phyloP scores from a whole-genome alignment of 2,329 filamentous ascomycete genomes.

The Ophiostoma novo-ulmi region DNA sequence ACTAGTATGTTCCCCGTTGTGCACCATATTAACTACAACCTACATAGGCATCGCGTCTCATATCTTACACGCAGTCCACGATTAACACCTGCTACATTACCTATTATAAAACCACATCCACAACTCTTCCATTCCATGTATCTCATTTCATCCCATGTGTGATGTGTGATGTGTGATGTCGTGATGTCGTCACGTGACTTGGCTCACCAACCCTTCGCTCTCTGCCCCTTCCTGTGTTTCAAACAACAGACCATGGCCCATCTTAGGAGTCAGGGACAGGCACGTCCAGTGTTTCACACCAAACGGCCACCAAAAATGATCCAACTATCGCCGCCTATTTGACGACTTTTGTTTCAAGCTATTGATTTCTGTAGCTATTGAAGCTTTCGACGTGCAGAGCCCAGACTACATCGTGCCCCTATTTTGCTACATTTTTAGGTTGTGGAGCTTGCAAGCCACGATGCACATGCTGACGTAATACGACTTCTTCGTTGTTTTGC shows the following conservation, averaged over 20 bases:
- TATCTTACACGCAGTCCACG: not conserved
- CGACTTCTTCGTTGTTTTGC: not conserved
- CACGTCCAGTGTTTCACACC: conserved; percentile 3
- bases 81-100: not conserved
- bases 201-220: not conserved
- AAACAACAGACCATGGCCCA: not conserved
- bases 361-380: not conserved
- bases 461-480: not conserved
- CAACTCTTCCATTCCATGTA: not conserved
- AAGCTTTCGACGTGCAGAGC: not conserved
- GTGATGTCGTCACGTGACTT: not conserved
- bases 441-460: not conserved
- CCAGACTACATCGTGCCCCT: not conserved
- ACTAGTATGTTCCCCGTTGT: too few relatives aligned
- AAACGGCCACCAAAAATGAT: not conserved
- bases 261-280: conserved; percentile 10
- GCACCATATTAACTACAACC: too few relatives aligned
- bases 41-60: not conserved
- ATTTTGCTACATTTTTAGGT: not conserved
- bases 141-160: not conserved
- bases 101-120: not conserved
- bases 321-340: not conserved
- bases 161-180: not conserved
- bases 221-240: conserved; percentile 6
- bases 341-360: not conserved